Evolutionary conservation across 176 grass and related monocot species (phyloP).

Genomic region (Musa itinerans): DNA sequence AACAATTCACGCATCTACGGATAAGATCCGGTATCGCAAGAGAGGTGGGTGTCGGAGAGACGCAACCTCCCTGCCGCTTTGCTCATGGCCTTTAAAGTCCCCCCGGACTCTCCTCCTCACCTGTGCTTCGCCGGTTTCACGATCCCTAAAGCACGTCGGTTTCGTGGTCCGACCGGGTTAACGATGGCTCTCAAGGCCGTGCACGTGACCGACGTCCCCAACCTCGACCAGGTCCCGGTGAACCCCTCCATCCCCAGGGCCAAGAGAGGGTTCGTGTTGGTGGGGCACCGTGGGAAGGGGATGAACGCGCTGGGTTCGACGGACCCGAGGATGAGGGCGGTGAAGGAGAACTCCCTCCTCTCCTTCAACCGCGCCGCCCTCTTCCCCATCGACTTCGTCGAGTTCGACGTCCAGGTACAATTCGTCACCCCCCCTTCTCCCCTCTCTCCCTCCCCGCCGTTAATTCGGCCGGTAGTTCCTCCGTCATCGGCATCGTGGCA

Average conservation of each 20-base stretch:
- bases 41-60: no score
- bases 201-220: background rate
- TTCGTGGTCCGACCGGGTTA: background rate
- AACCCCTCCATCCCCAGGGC: background rate
- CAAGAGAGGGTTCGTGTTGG: conserved; percentile 33
- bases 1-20: no score
- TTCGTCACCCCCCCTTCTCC: background rate
- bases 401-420: conserved; percentile 59
- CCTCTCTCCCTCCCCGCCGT: background rate
- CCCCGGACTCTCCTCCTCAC: no score
- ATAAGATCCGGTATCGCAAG: no score
- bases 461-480: background rate
- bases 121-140: no score
- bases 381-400: conserved; percentile 42
- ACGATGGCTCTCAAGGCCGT: background rate
- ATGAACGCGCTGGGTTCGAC: conserved; percentile 49
- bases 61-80: no score
- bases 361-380: conserved; percentile 39
- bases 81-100: no score
- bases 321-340: conserved; percentile 11
- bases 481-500: background rate
- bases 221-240: background rate
- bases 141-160: no score
- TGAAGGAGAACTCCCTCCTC: conserved; percentile 58
- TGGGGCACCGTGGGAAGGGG: conserved; percentile 53